Evolutionary conservation across 23 red algal species (phyloP).

Genomic region (Chondrus crispus): DNA sequence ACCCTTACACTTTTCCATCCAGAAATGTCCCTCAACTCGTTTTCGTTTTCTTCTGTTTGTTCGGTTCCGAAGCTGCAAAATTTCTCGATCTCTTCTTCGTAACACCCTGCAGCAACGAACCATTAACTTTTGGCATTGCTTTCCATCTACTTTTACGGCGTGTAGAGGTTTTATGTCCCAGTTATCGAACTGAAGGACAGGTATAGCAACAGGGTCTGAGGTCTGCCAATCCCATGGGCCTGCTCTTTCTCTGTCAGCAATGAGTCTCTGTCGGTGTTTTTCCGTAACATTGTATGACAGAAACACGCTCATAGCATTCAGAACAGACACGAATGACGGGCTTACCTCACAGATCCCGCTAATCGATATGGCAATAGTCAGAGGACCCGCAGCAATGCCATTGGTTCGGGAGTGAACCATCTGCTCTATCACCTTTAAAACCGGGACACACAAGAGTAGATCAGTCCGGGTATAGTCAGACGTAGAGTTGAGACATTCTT

Average conservation of each 20-base stretch:
- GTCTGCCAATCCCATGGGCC: not conserved
- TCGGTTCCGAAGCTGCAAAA: too few species aligned
- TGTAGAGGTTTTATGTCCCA: not conserved
- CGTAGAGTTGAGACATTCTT: not conserved
- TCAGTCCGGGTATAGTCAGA: not conserved
- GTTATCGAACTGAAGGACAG: not conserved
- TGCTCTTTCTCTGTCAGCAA: not conserved
- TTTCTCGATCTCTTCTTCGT: too few species aligned
- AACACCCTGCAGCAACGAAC: not conserved
- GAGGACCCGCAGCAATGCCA: not conserved
- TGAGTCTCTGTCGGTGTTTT: not conserved
- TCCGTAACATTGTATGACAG: slow-evolving; percentile 4
- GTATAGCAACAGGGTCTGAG: too few species aligned
- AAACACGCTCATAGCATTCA: not conserved
- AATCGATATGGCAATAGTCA: not conserved
- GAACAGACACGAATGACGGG: not conserved
- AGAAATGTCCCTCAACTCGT: too few species aligned
- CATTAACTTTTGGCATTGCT: not conserved
- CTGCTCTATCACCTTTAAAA: not conserved
- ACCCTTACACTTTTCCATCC: too few species aligned
- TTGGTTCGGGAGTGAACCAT: not conserved
- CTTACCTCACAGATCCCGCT: not conserved
- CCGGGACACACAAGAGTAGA: not conserved
- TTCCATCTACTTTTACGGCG: not conserved
- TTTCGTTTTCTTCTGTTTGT: too few species aligned